A percentile compares a stretch with the other conserved stretches of the same genome.
These are phyloP conservation scores for Saitozyma podzolica DNA, from an alignment of 768 basidiomycete species.

Conservation along the genomic window DNA sequence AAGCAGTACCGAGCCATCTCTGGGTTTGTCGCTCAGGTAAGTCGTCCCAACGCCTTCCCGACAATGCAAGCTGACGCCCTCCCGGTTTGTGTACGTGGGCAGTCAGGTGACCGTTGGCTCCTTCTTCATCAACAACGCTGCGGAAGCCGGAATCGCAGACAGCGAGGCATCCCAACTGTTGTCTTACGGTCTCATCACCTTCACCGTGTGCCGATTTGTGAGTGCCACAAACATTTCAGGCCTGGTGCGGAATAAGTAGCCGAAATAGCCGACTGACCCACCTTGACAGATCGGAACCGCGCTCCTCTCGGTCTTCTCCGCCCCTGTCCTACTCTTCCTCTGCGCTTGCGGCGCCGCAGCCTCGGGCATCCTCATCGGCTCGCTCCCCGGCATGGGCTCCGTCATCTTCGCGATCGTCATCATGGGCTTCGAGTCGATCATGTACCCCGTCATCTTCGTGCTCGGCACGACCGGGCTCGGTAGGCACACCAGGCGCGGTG, in stretches of 20 bases:
- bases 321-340: slow-evolving; percentile 63
- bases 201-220: slow-evolving; percentile 55
- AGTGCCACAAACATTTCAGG: not conserved
- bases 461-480: slow-evolving; percentile 50
- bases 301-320: slow-evolving; percentile 66
- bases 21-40: slow-evolving; percentile 66
- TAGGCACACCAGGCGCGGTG: slow-evolving; percentile 51
- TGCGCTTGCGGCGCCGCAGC: slow-evolving; percentile 61
- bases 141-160: slow-evolving; percentile 61
- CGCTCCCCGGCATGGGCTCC: slow-evolving; percentile 60
- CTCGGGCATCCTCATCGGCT: slow-evolving; percentile 60
- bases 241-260: not conserved
- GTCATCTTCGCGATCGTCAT: slow-evolving; percentile 65
- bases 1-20: slow-evolving; percentile 71
- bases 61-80: too few relatives aligned
- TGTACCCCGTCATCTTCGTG: slow-evolving; percentile 58
- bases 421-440: slow-evolving; percentile 71
- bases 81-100: slow-evolving; percentile 58
- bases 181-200: slow-evolving; percentile 69
- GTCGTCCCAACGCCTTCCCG: too few relatives aligned
- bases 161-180: slow-evolving; percentile 65
- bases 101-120: slow-evolving; percentile 51
- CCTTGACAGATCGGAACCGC: slow-evolving; percentile 57
- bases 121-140: slow-evolving; percentile 69
- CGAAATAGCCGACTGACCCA: too few relatives aligned